Conservation (phyloP, 2,329 filamentous ascomycete genomes). For the Penicillium sp. region DNA sequence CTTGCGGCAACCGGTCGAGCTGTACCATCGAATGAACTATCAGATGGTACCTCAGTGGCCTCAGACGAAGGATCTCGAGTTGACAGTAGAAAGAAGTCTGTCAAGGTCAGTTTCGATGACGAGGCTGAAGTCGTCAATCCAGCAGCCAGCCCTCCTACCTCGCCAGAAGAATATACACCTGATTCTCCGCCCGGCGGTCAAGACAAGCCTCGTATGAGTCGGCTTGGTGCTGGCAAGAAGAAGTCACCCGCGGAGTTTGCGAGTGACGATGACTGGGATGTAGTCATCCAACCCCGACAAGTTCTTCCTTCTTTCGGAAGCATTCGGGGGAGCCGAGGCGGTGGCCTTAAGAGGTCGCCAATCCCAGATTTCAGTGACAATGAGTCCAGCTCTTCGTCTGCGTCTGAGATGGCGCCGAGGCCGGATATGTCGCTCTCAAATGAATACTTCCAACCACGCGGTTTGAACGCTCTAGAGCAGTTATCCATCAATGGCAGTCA, state of each 20-base stretch:
- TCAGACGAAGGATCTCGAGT: slow-evolving; percentile 46
- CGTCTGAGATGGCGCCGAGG: slow-evolving; percentile 44
- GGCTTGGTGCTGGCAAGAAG: slow-evolving; percentile 40
- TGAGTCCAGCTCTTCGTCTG: slow-evolving; percentile 40
- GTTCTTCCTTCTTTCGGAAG: slow-evolving; percentile 64
- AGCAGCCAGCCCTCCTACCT: slow-evolving; percentile 43
- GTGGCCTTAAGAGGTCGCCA: slow-evolving; percentile 17
- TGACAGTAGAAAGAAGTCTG: slow-evolving; percentile 53
- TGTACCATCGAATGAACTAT: slow-evolving; percentile 53
- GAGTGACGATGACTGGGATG: slow-evolving; percentile 53
- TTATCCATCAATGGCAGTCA: slow-evolving; percentile 12
- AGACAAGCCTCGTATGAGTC: slow-evolving; percentile 32
- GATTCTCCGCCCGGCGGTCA: slow-evolving; percentile 38
- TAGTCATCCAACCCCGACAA: slow-evolving; percentile 59
- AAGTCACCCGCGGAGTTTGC: slow-evolving; percentile 30
- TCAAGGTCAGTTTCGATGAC: slow-evolving; percentile 69
- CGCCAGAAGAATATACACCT: slow-evolving; percentile 39
- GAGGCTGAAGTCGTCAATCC: slow-evolving; percentile 52
- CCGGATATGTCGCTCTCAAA: slow-evolving; percentile 45
- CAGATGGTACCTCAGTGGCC: slow-evolving; percentile 54
- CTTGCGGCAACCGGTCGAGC: slow-evolving; percentile 22
- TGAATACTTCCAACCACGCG: slow-evolving; percentile 9
- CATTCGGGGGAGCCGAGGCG: slow-evolving; percentile 51
- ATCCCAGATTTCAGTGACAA: slow-evolving; percentile 31
- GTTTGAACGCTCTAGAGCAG: slow-evolving; percentile 15